phyloP scores from a whole-genome alignment of 257 asterid genomes.

The Haberlea rhodopensis region DNA sequence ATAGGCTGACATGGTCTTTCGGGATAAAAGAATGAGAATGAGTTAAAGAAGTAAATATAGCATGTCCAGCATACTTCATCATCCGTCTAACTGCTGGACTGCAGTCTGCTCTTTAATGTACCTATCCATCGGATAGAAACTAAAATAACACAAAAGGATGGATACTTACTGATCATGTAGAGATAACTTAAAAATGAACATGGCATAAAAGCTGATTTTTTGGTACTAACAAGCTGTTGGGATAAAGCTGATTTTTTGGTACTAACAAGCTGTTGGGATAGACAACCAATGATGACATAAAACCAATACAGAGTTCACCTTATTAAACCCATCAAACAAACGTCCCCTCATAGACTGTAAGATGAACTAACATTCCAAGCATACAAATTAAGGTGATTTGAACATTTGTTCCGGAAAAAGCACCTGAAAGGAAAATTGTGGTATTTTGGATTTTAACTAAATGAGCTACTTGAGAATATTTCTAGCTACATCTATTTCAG shows the following conservation, averaged over 20 bases:
- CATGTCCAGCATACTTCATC: conserved; percentile 67
- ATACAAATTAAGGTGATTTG: not conserved
- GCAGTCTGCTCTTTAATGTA: conserved; percentile 50
- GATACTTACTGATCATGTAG: conserved; percentile 17
- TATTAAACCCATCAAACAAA: conserved; percentile 8
- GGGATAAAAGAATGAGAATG: conserved; percentile 65
- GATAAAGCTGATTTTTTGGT: too few relatives aligned
- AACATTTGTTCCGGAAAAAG: not conserved
- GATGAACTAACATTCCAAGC: too few relatives aligned
- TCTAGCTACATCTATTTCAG: not conserved
- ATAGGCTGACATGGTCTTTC: conserved; percentile 64
- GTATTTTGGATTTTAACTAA: not conserved
- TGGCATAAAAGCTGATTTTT: not conserved
- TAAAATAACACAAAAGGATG: conserved; percentile 52
- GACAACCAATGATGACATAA: not conserved
- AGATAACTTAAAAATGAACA: conserved; percentile 14
- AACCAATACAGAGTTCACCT: conserved; percentile 8
- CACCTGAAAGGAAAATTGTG: not conserved
- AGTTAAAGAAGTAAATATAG: conserved; percentile 65
- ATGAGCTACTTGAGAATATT: not conserved
- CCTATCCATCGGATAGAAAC: conserved; percentile 64
- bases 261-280: too few relatives aligned
- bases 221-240: not conserved
- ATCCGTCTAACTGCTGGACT: conserved; percentile 37
- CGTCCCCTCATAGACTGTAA: not conserved